These are phyloP conservation scores for Strobilomyces confusus DNA, from an alignment of 768 basidiomycete species.

Conservation along the genomic window DNA sequence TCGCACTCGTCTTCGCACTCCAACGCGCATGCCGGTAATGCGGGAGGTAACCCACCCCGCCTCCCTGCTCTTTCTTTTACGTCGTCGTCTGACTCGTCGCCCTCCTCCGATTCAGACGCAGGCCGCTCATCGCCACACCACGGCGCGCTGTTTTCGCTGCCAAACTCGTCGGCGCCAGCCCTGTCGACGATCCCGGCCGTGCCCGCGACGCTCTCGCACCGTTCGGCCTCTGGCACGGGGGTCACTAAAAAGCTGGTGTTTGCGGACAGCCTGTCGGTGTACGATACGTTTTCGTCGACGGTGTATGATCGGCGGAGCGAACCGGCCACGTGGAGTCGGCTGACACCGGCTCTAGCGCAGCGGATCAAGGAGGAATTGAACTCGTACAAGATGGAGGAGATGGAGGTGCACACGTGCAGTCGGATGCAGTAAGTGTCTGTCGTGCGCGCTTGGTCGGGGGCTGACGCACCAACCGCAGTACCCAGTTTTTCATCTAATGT, in stretches of 20 bases:
- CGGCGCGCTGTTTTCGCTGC: conserved; percentile 66
- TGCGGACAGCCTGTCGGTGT: conserved; percentile 89
- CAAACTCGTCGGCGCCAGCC: conserved; percentile 87
- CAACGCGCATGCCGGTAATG: conserved; percentile 17
- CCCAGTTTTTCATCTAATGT: conserved; percentile 81
- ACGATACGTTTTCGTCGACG: conserved; percentile 89
- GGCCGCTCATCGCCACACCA: conserved; percentile 34
- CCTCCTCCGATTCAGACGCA: conserved; percentile 35
- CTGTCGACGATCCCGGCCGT: conserved; percentile 53
- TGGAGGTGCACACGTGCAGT: conserved; percentile 95
- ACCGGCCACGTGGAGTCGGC: conserved; percentile 93
- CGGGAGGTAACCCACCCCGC: conserved; percentile 32
- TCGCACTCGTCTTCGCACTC: conserved; percentile 48
- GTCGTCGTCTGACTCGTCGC: conserved; percentile 32
- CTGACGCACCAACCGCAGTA: conserved; percentile 42
- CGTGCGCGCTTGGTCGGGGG: background rate
- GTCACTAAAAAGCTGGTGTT: conserved; percentile 78
- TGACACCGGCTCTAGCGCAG: conserved; percentile 93
- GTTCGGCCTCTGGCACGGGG: conserved; percentile 72
- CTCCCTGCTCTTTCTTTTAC: conserved; percentile 62
- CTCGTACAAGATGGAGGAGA: conserved; percentile 99
- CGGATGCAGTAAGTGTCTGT: conserved; percentile 72
- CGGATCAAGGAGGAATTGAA: conserved; percentile 98
- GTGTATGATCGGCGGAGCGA: conserved; percentile 95
- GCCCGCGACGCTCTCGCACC: conserved; percentile 57